A percentile compares a stretch with the other conserved stretches of the same genome.
These are phyloP conservation scores for Balamuthia mandrillaris DNA, from an alignment of 208 protist genomes.

Conservation along the genomic window DNA sequence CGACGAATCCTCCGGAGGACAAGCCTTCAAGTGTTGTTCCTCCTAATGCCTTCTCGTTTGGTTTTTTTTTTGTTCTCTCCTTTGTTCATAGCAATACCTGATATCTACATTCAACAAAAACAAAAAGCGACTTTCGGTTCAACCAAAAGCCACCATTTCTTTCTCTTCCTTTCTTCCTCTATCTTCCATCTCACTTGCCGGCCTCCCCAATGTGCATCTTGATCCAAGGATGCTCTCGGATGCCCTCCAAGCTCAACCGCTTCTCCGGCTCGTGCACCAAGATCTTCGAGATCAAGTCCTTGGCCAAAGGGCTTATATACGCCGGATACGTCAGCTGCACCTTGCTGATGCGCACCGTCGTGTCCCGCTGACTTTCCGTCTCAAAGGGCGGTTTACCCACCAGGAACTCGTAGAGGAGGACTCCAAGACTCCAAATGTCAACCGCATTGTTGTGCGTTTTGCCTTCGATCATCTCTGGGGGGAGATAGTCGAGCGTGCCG, in stretches of 20 bases:
- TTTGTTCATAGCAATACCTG: too few relatives aligned
- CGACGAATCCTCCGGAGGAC: too few relatives aligned
- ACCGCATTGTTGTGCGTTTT: slow-evolving; percentile 75
- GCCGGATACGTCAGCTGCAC: not conserved
- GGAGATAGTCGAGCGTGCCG: slow-evolving; percentile 98
- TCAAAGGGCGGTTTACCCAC: slow-evolving; percentile 90
- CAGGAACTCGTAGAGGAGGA: slow-evolving; percentile 95
- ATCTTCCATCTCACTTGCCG: too few relatives aligned
- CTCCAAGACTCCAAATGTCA: slow-evolving; percentile 95
- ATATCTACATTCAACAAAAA: too few relatives aligned
- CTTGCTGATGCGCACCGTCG: not conserved
- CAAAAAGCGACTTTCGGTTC: too few relatives aligned
- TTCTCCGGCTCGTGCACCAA: slow-evolving; percentile 44
- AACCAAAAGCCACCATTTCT: too few relatives aligned
- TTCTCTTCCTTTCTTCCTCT: too few relatives aligned
- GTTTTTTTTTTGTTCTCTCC: too few relatives aligned
- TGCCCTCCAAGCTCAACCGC: slow-evolving; percentile 45
- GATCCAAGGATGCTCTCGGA: slow-evolving; percentile 61
- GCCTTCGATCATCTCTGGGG: slow-evolving; percentile 95
- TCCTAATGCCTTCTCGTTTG: too few relatives aligned
- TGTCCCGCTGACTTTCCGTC: slow-evolving; percentile 35
- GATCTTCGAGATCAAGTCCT: slow-evolving; percentile 73
- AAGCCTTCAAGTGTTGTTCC: too few relatives aligned
- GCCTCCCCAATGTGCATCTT: slow-evolving; percentile 31
- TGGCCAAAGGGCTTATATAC: slow-evolving; percentile 33